A percentile compares a stretch with the other conserved stretches of the same genome.
phyloP scores from a whole-genome alignment of 495 filamentous ascomycete species.

The Amniculicola lignicola region DNA sequence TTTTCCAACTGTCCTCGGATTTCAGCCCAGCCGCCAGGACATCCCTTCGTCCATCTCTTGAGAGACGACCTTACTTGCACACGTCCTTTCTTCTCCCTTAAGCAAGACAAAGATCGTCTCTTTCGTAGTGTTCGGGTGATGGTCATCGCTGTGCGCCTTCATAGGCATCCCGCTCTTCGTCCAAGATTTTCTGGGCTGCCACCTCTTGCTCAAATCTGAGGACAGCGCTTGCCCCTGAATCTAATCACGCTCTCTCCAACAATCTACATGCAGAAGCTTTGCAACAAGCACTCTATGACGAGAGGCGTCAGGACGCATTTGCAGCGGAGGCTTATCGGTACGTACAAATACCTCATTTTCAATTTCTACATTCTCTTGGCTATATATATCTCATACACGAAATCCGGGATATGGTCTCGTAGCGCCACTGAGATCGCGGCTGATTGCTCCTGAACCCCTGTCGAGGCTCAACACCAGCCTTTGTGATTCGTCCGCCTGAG shows the following conservation, averaged over 20 bases:
- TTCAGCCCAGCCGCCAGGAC: too few relatives aligned
- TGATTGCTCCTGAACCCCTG: slow-evolving; percentile 19
- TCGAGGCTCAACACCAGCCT: slow-evolving; percentile 3
- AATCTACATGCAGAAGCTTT: slow-evolving; percentile 7
- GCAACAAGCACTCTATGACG: slow-evolving; percentile 8
- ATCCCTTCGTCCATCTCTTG: too few relatives aligned
- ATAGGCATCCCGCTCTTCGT: too few relatives aligned
- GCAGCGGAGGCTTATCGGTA: slow-evolving; percentile 25
- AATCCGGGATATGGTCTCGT: slow-evolving; percentile 4
- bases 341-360: slow-evolving; percentile 28
- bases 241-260: background rate
- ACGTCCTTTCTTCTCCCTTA: too few relatives aligned
- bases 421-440: slow-evolving; percentile 25
- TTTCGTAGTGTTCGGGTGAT: too few relatives aligned
- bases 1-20: too few relatives aligned
- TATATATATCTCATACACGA: slow-evolving; percentile 18
- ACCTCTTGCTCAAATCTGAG: too few relatives aligned
- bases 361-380: slow-evolving; percentile 1
- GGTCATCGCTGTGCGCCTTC: too few relatives aligned
- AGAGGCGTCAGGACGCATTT: slow-evolving; percentile 7
- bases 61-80: too few relatives aligned
- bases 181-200: too few relatives aligned
- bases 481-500: slow-evolving; percentile 11
- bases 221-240: slow-evolving; percentile 5
- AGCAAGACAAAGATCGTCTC: too few relatives aligned